These are phyloP conservation scores for Neurospora sp. DNA, from an alignment of 495 filamentous ascomycete genomes.

Conservation along the genomic window DNA sequence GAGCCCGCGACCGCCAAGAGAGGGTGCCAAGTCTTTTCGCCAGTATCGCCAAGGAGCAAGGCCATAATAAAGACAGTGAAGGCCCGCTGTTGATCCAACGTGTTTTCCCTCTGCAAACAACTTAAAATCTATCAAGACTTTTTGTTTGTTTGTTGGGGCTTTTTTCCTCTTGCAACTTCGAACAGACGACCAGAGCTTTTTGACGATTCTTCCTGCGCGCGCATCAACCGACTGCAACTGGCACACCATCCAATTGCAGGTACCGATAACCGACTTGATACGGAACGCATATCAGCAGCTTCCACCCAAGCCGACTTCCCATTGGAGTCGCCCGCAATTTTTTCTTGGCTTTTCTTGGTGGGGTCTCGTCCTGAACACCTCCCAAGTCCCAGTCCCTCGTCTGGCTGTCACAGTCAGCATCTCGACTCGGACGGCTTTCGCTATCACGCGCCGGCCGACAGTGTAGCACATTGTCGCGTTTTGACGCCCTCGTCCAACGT, in stretches of 20 bases:
- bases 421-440: background rate
- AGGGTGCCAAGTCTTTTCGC: slow-evolving; percentile 37
- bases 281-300: background rate
- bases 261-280: background rate
- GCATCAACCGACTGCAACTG: background rate
- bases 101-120: slow-evolving; percentile 24
- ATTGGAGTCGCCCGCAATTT: background rate
- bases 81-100: slow-evolving; percentile 25
- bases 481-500: background rate
- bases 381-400: background rate
- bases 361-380: background rate
- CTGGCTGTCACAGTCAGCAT: background rate
- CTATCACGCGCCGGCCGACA: background rate
- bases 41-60: slow-evolving; percentile 33
- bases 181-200: background rate
- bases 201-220: background rate
- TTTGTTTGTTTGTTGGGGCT: slow-evolving; percentile 14
- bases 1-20: slow-evolving; percentile 30
- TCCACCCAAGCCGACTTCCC: background rate
- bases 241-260: background rate
- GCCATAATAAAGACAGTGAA: slow-evolving; percentile 37
- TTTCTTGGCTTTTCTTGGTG: background rate
- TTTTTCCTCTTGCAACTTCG: slow-evolving; percentile 1
- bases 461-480: background rate
- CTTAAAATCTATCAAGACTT: slow-evolving; percentile 7